Conservation (phyloP, 495 filamentous ascomycete species). For the Chaetomium fimeti region DNA sequence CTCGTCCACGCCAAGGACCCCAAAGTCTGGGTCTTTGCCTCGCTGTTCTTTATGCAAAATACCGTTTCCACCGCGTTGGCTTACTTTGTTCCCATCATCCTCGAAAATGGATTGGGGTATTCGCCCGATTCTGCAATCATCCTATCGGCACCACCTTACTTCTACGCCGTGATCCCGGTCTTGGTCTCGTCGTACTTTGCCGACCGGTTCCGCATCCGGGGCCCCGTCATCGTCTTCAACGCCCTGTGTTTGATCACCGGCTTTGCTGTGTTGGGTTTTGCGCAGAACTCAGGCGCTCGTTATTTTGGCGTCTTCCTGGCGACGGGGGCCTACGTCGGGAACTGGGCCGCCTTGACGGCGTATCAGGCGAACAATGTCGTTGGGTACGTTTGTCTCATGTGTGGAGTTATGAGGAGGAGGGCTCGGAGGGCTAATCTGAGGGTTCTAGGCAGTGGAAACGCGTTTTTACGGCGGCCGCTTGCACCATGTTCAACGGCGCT, state of each 20-base stretch:
- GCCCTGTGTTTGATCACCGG: constrained; percentile 66
- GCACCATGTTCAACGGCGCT: constrained; percentile 69
- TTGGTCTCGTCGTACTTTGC: constrained; percentile 66
- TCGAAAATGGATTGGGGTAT: constrained; percentile 71
- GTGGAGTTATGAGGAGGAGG: constrained; percentile 22
- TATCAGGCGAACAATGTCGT: constrained; percentile 72
- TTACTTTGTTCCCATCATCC: constrained; percentile 71
- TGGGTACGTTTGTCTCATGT: constrained; percentile 29
- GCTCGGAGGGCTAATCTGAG: constrained; percentile 17
- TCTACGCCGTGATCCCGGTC: constrained; percentile 70
- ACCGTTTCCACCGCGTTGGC: constrained; percentile 65
- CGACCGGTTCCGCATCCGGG: constrained; percentile 63
- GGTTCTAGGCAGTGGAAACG: constrained; percentile 66
- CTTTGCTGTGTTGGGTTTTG: constrained; percentile 73
- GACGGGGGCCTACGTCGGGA: constrained; percentile 74
- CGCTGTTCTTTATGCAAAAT: constrained; percentile 72
- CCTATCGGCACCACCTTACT: constrained; percentile 74
- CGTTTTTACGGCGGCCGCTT: constrained; percentile 64
- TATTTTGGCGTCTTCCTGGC: constrained; percentile 74
- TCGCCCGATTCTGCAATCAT: constrained; percentile 63
- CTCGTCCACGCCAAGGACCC: constrained; percentile 60
- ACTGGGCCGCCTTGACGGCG: constrained; percentile 75
- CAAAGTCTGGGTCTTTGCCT: constrained; percentile 72
- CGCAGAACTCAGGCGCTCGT: constrained; percentile 63
- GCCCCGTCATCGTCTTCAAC: constrained; percentile 72